Percentiles rank a stretch among this genome's conserved stretches.
Conservation (phyloP, 1,139 yeast species). For the Diutina neorugosa region DNA sequence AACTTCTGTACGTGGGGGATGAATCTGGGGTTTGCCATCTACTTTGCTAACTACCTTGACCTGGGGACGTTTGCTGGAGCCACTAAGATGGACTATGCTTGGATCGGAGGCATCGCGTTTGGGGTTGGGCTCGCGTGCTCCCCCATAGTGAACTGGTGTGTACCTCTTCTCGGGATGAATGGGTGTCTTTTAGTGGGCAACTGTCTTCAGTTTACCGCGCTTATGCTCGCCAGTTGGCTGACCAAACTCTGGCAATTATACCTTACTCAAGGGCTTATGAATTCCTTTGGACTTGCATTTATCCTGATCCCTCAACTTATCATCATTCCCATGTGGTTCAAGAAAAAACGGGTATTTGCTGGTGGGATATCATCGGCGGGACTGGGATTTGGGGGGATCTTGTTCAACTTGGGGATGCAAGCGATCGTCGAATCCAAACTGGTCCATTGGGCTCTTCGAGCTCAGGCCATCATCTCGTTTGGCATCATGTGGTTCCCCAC, state of each 20-base stretch:
- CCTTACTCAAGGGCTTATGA: constrained; percentile 39
- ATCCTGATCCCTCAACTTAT: constrained; percentile 24
- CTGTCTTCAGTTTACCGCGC: constrained; percentile 36
- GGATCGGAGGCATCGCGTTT: constrained; percentile 31
- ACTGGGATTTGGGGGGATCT: constrained; percentile 52
- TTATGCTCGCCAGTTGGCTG: constrained; percentile 42
- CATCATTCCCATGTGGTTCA: constrained; percentile 10
- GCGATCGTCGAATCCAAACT: constrained; percentile 15
- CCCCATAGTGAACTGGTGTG: constrained; percentile 29
- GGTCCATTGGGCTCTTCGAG: constrained; percentile 33
- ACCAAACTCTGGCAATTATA: constrained; percentile 40
- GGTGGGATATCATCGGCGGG: constrained; percentile 46
- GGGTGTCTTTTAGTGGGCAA: constrained; percentile 29
- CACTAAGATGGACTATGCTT: constrained; percentile 25
- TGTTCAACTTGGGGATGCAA: constrained; percentile 29
- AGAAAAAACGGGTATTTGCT: constrained; percentile 9
- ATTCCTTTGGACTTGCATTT: constrained; percentile 36
- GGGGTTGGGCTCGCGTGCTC: constrained; percentile 23
- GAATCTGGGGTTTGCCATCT: constrained; percentile 43
- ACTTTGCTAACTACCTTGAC: constrained; percentile 31
- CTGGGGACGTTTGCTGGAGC: constrained; percentile 27
- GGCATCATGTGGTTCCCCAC: constrained; percentile 19
- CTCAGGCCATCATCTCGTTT: constrained; percentile 24
- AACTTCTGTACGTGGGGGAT: constrained; percentile 42
- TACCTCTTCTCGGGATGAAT: constrained; percentile 29